Evolutionary conservation across 2,329 filamentous ascomycete species (phyloP), one percentile per base, ranked within the genome.

Genomic region (Bipolaris oryzae): DNA sequence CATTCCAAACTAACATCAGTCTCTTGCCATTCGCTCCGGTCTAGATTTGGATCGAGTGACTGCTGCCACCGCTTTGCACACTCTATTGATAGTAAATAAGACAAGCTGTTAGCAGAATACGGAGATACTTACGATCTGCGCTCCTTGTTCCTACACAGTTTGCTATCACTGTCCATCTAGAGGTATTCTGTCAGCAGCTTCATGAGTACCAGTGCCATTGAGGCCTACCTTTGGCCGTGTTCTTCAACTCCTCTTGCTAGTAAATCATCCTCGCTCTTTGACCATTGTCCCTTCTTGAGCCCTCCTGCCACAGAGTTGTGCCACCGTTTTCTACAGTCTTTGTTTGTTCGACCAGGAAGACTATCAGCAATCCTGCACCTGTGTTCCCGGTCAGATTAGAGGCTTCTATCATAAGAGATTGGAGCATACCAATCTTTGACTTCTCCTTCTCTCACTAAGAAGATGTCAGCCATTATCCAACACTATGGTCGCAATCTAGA

Each of bases 11-110:
- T 62, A 54, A 73, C 75, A 54, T 78, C 76, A n/a, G 63, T 50
- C 7, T 73, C 70, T 9, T 64, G 67, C 76, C 76, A 78, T 53
- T 76, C 73, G 44, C 72, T 76, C 33, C 72, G 75, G 54, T 78
- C 70, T 47, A 81, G 64, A 18, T 73, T 69, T 3, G 79, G 79
- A 57, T 79, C 76, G 1, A 80, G 73, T 7, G 74, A 77, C 25
- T 78, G 77, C 42, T 79, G 77, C 79, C 79, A 81, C 41, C 79
- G 69, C 59, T 81, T 80, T n/a, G 79, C 77, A 58, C 79, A 80
- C 67, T 81, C 78, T 80, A 34, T n/a, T 59, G 6, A 10, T 18
- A 13, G 38, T 52, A 25, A 55, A 33, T 13, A 38, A 41, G 9
- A 28, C 15, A 15, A 35, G 9, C 7, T 21, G 13, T 23, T 13